Base-by-base conservation (phyloP, 495 filamentous ascomycete genomes). In the Parachaetomium inaequale region DNA sequence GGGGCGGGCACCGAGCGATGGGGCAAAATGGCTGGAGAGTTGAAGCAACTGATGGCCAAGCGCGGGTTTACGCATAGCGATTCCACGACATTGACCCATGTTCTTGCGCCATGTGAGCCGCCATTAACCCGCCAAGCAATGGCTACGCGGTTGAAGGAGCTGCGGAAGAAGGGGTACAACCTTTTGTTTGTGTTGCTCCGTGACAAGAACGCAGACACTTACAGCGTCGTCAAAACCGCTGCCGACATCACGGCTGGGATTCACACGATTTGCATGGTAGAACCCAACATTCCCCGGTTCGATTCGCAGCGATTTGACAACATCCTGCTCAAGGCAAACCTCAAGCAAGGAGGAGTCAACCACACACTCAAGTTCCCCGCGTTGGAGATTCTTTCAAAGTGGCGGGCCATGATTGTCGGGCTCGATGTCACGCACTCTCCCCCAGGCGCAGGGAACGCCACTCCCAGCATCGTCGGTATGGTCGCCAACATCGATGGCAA, bases 261-360 rank as follows among this genome's bases (percentile, higher is more conserved):
- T 2, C 45, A 47, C 8, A 26, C 45, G 8, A 21, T 47, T 47
- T 47, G 45, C 8, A 12, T 47, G 23, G 8, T 47, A 7, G 45
- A 47, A 19, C 6, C 45, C 2, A 47, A 11, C 10, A 47, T 12
- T 8, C 8, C 21, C 15, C n/a, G n/a, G 45, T 11, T 47, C 23
- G 45, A 26, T 15, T 4, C 6, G 2, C 21, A 47, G 45, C 12
- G 11, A 4, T 47, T 25, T 4, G 45, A 47, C 45, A 47, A 47
- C 45, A 47, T 47, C 45, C 23, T 47, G 23, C 45, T 47, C 10
- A 47, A 47, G n/a, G 45, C 45, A 14, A 47, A 47, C 45, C 45
- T 47, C 45, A 47, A 47, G 45, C 23, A 26, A 25, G 45, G 45
- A 14, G 45, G 45, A 10, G n/a, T 47, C 21, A 47, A 47, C 21